phyloP scores from a whole-genome alignment of 805 yeast genomes.

The Nakazawaea ishiwadae region DNA sequence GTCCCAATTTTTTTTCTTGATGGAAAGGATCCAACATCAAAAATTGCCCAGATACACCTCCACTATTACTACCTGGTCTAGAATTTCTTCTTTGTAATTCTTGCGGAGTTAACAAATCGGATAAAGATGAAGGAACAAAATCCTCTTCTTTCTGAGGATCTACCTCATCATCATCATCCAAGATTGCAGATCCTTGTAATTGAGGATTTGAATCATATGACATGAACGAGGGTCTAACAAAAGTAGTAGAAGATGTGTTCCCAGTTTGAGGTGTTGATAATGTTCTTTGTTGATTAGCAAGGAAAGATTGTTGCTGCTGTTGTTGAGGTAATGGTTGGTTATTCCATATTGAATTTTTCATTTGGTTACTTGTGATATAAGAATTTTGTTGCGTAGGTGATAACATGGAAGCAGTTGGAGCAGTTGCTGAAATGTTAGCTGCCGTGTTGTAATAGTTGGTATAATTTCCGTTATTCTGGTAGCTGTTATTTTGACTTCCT shows the following conservation, averaged over 20 bases:
- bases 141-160: conserved; percentile 58
- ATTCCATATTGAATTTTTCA: conserved; percentile 3
- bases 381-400: not conserved
- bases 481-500: conserved; percentile 9
- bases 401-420: conserved; percentile 10
- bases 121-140: conserved; percentile 73
- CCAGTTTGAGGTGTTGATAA: conserved; percentile 8
- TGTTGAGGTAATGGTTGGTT: conserved; percentile 11
- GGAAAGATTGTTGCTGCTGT: conserved; percentile 10
- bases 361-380: conserved; percentile 13
- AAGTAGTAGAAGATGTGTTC: too few species aligned
- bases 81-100: conserved; percentile 67
- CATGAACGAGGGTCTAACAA: not conserved
- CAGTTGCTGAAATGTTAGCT: conserved; percentile 14
- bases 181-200: conserved; percentile 6
- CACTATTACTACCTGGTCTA: conserved; percentile 31
- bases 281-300: conserved; percentile 10
- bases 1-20: not conserved
- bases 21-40: conserved; percentile 1
- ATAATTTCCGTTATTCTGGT: not conserved
- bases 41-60: conserved; percentile 3
- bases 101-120: conserved; percentile 79
- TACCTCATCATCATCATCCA: conserved; percentile 35
- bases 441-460: conserved; percentile 9
- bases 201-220: conserved; percentile 8